These are phyloP conservation scores for Podosphaera leucotricha DNA, from an alignment of 2,329 filamentous ascomycete species.

Conservation along the genomic window DNA sequence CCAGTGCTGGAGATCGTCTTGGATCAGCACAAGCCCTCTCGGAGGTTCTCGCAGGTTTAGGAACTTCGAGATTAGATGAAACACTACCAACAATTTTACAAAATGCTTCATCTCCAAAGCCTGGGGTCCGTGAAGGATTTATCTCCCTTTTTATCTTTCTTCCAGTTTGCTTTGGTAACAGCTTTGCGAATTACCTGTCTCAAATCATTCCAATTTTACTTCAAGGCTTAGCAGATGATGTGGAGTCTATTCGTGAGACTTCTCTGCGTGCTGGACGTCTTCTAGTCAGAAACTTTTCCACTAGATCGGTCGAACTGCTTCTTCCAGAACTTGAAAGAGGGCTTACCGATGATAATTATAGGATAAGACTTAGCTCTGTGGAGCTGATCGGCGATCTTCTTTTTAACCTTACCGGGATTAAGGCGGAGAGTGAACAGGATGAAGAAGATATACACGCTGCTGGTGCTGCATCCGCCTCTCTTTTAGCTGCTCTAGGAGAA, in stretches of 20 bases:
- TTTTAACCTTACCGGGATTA: conserved; percentile 94
- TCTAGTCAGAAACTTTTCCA: conserved; percentile 94
- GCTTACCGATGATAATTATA: conserved; percentile 89
- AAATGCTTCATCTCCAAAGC: conserved; percentile 77
- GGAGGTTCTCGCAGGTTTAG: conserved; percentile 85
- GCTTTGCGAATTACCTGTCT: conserved; percentile 85
- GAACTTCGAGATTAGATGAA: conserved; percentile 80
- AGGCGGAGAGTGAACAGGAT: conserved; percentile 53
- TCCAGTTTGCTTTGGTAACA: conserved; percentile 96
- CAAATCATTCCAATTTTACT: conserved; percentile 92
- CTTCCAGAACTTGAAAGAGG: conserved; percentile 88
- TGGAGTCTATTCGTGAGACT: conserved; percentile 94
- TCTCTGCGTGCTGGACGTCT: conserved; percentile 79
- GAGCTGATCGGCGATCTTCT: conserved; percentile 90
- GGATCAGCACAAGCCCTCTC: conserved; percentile 91
- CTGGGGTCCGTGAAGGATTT: conserved; percentile 86
- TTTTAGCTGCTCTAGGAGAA: conserved; percentile 81
- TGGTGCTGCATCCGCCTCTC: conserved; percentile 46
- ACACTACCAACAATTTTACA: conserved; percentile 89
- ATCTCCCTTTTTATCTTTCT: conserved; percentile 99
- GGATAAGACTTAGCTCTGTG: conserved; percentile 93
- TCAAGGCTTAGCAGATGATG: conserved; percentile 78
- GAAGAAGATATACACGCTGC: conserved; percentile 70
- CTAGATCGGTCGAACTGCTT: conserved; percentile 78
- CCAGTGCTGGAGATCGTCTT: conserved; percentile 81